Evolutionary conservation across 257 asterid species (phyloP).

Genomic region (Jasminum sambac): DNA sequence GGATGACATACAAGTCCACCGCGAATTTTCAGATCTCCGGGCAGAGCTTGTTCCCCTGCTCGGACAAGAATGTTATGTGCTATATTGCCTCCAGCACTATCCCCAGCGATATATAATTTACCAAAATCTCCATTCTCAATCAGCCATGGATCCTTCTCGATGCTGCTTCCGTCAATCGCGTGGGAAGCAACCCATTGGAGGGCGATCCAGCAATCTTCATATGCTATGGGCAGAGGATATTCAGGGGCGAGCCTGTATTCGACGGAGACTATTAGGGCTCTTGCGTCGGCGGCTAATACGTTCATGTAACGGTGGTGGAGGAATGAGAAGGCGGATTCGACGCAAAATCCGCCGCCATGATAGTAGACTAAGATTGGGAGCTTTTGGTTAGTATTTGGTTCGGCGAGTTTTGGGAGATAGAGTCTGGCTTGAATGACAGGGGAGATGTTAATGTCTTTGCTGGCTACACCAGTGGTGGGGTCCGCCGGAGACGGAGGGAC

Average conservation of each 20-base stretch:
- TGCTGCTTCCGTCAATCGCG: not conserved
- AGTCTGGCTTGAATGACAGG: slow-evolving; percentile 36
- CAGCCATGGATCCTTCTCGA: slow-evolving; percentile 34
- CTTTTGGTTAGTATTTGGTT: slow-evolving; percentile 14
- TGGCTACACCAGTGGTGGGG: slow-evolving; percentile 35
- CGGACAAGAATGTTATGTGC: slow-evolving; percentile 30
- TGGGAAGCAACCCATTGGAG: slow-evolving; percentile 37
- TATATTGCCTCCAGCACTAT: slow-evolving; percentile 38
- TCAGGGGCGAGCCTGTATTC: slow-evolving; percentile 57
- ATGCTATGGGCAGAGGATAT: slow-evolving; percentile 41
- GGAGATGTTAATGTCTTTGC: slow-evolving; percentile 37
- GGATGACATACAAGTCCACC: slow-evolving; percentile 42
- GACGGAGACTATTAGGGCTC: slow-evolving; percentile 30
- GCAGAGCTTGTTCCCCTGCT: slow-evolving; percentile 27
- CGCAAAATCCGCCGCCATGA: slow-evolving; percentile 46
- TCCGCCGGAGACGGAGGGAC: slow-evolving; percentile 37
- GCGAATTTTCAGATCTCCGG: slow-evolving; percentile 28
- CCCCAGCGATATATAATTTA: slow-evolving; percentile 36
- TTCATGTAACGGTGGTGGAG: slow-evolving; percentile 17
- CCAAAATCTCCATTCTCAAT: slow-evolving; percentile 36
- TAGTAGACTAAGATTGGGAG: slow-evolving; percentile 36
- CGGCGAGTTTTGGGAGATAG: slow-evolving; percentile 34
- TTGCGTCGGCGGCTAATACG: slow-evolving; percentile 24
- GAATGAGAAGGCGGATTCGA: slow-evolving; percentile 34
- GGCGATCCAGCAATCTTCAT: slow-evolving; percentile 48